These are phyloP conservation scores for Limtongia smithiae DNA, from an alignment of 805 yeast genomes.

Conservation along the genomic window DNA sequence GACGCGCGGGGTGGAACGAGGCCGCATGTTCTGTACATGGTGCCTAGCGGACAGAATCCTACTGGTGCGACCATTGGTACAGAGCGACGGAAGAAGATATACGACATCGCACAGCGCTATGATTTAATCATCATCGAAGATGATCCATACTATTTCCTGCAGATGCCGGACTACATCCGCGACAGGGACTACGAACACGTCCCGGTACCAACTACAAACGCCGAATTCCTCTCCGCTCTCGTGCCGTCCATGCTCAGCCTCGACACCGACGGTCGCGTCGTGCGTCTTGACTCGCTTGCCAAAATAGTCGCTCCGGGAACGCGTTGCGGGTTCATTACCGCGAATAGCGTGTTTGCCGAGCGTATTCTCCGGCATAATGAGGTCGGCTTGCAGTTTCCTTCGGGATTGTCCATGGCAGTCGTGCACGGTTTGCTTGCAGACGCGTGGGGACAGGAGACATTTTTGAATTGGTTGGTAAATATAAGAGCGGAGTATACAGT, in stretches of 20 bases:
- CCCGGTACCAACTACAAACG: constrained; percentile 38
- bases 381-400: constrained; percentile 72
- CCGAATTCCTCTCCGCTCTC: constrained; percentile 50
- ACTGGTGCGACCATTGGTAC: constrained; percentile 80
- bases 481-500: constrained; percentile 69
- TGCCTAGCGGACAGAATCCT: constrained; percentile 97
- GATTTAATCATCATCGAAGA: constrained; percentile 88
- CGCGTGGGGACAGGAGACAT: constrained; percentile 89
- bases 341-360: constrained; percentile 60
- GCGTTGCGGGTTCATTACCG: constrained; percentile 87
- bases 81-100: constrained; percentile 75
- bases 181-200: constrained; percentile 39
- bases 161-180: constrained; percentile 68
- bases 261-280: constrained; percentile 84
- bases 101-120: constrained; percentile 74
- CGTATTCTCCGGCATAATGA: constrained; percentile 71
- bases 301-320: constrained; percentile 90
- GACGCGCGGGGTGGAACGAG: constrained; percentile 44
- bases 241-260: constrained; percentile 71
- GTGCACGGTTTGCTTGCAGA: constrained; percentile 61
- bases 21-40: constrained; percentile 85
- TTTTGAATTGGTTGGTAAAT: constrained; percentile 83
- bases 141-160: constrained; percentile 96
- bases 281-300: constrained; percentile 85
- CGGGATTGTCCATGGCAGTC: constrained; percentile 74